A percentile compares a stretch with the other conserved stretches of the same genome.
Conservation (phyloP, 2,329 filamentous ascomycete species). For the Chaetomium globosum region DNA sequence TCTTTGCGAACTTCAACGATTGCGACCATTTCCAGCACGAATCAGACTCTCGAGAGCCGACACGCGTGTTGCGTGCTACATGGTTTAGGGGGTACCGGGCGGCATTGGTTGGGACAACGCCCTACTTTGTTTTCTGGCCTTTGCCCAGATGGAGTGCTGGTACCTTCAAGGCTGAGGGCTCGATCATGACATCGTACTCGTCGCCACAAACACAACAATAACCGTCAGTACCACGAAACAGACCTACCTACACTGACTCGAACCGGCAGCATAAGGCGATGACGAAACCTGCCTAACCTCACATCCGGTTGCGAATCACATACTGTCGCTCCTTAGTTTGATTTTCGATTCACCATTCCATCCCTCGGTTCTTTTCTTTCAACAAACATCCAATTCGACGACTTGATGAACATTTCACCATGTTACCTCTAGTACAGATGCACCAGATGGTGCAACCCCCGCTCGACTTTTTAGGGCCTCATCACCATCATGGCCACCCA, state of each 20-base stretch:
- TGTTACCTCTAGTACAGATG: constrained; percentile 57
- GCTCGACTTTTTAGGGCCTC: constrained; percentile 45
- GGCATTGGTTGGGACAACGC: constrained; percentile 28
- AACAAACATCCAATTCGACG: neutral
- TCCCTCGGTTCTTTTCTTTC: constrained; percentile 4
- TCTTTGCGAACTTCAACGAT: neutral
- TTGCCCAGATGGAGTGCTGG: constrained; percentile 27
- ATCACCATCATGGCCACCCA: constrained; percentile 41
- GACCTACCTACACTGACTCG: constrained; percentile 1
- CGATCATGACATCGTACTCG: constrained; percentile 8
- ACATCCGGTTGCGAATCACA: constrained; percentile 1
- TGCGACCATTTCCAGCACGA: constrained; percentile 1
- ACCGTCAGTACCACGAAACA: constrained; percentile 3
- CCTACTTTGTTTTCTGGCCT: constrained; percentile 25
- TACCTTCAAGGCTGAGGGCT: constrained; percentile 27
- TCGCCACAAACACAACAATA: neutral
- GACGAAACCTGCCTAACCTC: constrained; percentile 22
- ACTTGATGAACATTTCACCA: constrained; percentile 37
- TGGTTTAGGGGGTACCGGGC: constrained; percentile 21
- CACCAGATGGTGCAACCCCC: constrained; percentile 54
- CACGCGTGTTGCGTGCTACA: constrained; percentile 25
- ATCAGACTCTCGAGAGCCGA: constrained; percentile 9
- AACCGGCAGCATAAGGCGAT: constrained; percentile 16
- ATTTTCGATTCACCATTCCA: constrained; percentile 14
- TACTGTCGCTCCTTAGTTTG: constrained; percentile 27